Conservation (phyloP, 306 rosid genomes). For the Rubus idaeus region DNA sequence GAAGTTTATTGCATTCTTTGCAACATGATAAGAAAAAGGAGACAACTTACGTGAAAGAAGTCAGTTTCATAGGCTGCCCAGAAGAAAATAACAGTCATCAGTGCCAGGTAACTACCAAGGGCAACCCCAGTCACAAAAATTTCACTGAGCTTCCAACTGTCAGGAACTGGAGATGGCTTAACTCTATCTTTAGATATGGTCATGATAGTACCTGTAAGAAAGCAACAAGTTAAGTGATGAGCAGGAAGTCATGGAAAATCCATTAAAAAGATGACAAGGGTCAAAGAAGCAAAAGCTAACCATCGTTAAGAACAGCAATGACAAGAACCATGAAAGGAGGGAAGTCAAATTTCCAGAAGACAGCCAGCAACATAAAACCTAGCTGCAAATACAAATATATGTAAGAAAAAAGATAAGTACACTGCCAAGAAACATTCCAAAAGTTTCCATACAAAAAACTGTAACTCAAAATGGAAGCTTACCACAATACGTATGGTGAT, state of each 20-base stretch:
- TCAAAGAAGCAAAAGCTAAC: conserved; percentile 38
- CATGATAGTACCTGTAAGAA: conserved; percentile 65
- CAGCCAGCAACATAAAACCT: conserved; percentile 60
- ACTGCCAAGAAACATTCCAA: conserved; percentile 19
- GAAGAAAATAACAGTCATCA: conserved; percentile 67
- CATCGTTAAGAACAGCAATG: conserved; percentile 76
- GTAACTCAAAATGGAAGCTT: conserved; percentile 14
- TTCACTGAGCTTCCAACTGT: conserved; percentile 77
- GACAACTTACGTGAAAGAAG: conserved; percentile 51
- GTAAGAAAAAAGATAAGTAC: conserved; percentile 16
- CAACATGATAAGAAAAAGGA: neutral
- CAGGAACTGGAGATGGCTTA: conserved; percentile 71
- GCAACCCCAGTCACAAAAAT: conserved; percentile 69
- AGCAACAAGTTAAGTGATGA: conserved; percentile 15
- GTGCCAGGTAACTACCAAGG: conserved; percentile 61
- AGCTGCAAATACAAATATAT: conserved; percentile 38
- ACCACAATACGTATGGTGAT: conserved; percentile 84
- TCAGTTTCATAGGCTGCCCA: conserved; percentile 35
- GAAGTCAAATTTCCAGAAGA: conserved; percentile 68
- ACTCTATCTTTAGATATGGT: conserved; percentile 78
- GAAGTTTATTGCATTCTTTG: neutral
- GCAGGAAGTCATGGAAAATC: neutral
- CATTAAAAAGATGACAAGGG: neutral
- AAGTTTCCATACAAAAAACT: conserved; percentile 8
- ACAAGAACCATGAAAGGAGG: conserved; percentile 84